Evolutionary conservation across 371 early-diverging fungal species (phyloP), one percentile per base, ranked within the genome.

Genomic region (Circinella umbellata): DNA sequence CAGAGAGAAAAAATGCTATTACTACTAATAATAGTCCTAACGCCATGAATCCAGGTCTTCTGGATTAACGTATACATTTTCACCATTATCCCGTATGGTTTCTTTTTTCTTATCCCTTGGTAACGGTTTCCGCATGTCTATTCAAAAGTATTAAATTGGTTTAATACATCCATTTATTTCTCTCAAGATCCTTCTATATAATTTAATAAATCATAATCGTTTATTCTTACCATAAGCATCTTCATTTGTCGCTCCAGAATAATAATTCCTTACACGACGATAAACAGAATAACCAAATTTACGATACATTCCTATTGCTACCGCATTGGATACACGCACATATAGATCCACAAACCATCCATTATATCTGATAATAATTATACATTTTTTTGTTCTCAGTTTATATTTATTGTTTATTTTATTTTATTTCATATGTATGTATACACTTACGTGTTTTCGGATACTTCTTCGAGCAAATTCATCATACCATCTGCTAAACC

Each of bases 281-380:
- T 98, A 99, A 34, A 96, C 91, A 0, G 89, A 86, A 79, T 99
- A 99, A 11, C 99, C 99, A 66, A 98, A 87, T 73, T 88, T 90
- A 64, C 93, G 91, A 76, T 99, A 99, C 96, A 99, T 98, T 42
- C 83, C 81, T 34, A 99, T 92, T 0, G 99, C 99, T n/a, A 94
- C 92, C 27, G 84, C 77, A 80, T 99, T 99, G 17, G 96, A 94
- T n/a, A 83, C 85, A 34, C 99, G 86, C 4, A 99, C 99, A 83
- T 98, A 99, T 51, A 99, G 83, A 85, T 99, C 99, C 10, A 97
- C 96, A 88, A 99, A 99, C 79, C 95, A 96, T 20, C 96, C 93
- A 76, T 95, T 85, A 75, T 98, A 73, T 48, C 73, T 73, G 69
- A 37, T 14, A 27, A 38, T 5, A 1, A 42, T 42, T 11, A 42